Evolutionary conservation across 2,329 filamentous ascomycete species (phyloP).

Genomic region (Leptographium radiaticola): DNA sequence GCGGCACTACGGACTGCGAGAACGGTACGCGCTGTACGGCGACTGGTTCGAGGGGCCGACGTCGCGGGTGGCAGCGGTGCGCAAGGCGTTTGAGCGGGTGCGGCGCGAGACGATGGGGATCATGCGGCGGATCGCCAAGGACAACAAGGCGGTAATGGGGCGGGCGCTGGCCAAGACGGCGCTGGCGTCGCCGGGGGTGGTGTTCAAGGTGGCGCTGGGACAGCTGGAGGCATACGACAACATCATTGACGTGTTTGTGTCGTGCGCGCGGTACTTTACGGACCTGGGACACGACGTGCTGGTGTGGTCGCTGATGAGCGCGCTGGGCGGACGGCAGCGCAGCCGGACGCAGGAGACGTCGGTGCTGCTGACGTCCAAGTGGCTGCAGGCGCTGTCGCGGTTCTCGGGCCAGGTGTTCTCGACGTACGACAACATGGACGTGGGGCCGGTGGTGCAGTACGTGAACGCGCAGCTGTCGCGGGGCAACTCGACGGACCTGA

Average conservation of each 20-base stretch:
- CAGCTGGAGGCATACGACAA: slow-evolving; percentile 94
- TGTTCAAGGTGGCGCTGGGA: slow-evolving; percentile 77
- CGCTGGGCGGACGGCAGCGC: slow-evolving; percentile 46
- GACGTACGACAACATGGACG: slow-evolving; percentile 71
- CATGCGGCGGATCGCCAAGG: slow-evolving; percentile 79
- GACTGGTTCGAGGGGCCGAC: slow-evolving; percentile 81
- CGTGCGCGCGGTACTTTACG: slow-evolving; percentile 90
- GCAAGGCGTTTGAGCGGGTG: slow-evolving; percentile 63
- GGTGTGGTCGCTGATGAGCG: slow-evolving; percentile 80
- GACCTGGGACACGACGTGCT: slow-evolving; percentile 85
- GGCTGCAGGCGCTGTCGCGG: slow-evolving; percentile 79
- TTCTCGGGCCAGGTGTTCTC: slow-evolving; percentile 87
- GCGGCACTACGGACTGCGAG: slow-evolving; percentile 60
- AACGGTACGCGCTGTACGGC: slow-evolving; percentile 77
- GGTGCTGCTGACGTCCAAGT: slow-evolving; percentile 68
- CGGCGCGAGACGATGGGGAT: slow-evolving; percentile 69
- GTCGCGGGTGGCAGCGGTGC: slow-evolving; percentile 65
- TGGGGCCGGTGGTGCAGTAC: slow-evolving; percentile 77
- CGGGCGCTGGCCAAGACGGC: slow-evolving; percentile 85
- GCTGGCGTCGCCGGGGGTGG: slow-evolving; percentile 76
- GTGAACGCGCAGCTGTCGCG: slow-evolving; percentile 70
- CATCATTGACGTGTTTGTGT: slow-evolving; percentile 85
- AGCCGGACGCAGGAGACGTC: slow-evolving; percentile 51
- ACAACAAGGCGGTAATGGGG: slow-evolving; percentile 76
- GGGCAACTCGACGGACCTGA: slow-evolving; percentile 79